Conservation (phyloP, 257 asterid genomes). For the Solanum corneliomulleri region DNA sequence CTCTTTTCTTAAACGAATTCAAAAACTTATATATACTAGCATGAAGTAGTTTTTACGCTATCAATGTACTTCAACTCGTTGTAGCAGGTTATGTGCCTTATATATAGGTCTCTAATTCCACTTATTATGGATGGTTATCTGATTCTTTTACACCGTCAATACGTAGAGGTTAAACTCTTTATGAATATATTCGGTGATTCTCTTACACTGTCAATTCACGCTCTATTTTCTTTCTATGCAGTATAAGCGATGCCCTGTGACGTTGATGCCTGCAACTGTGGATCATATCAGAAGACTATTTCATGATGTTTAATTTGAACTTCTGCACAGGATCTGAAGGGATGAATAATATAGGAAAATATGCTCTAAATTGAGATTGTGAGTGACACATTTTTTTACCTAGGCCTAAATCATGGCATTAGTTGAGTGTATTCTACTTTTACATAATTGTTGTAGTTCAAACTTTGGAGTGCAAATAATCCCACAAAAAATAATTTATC, state of each 20-base stretch:
- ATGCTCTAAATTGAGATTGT: not conserved
- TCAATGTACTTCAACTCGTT: not conserved
- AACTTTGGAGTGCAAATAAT: not conserved
- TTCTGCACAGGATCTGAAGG: not conserved
- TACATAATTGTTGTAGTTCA: not conserved
- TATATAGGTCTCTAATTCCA: not conserved
- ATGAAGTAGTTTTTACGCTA: not conserved
- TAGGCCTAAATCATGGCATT: not conserved
- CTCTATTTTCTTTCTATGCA: slow-evolving; percentile 11
- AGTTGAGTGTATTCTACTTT: not conserved
- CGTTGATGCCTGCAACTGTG: slow-evolving; percentile 73
- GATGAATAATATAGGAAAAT: not conserved
- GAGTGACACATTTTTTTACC: not conserved
- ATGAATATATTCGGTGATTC: not conserved
- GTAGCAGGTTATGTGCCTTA: not conserved
- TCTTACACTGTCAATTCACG: not conserved
- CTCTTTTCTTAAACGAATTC: not conserved
- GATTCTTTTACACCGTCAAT: not conserved
- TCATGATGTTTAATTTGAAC: slow-evolving; percentile 65
- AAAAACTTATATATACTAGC: not conserved
- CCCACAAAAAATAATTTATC: not conserved
- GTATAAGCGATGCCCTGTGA: slow-evolving; percentile 95
- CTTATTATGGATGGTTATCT: not conserved
- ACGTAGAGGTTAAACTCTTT: not conserved
- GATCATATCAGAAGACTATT: slow-evolving; percentile 90